Conservation (phyloP, 352 stramenopile species). For the Pythium dissimile region DNA sequence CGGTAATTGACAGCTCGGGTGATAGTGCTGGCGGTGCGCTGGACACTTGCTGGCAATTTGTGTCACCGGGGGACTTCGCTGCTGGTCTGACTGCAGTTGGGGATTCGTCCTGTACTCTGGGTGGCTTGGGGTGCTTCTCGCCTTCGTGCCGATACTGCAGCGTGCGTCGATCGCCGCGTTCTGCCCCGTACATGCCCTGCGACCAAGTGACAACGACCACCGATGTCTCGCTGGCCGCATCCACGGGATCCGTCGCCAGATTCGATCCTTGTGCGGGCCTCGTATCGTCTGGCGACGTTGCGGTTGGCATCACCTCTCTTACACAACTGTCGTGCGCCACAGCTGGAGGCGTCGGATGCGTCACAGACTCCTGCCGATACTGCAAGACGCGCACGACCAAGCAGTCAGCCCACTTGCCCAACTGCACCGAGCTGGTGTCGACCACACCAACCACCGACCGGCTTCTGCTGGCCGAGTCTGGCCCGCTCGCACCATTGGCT, state of each 20-base stretch:
- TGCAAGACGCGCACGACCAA: conserved; percentile 21
- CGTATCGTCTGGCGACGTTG: conserved; percentile 16
- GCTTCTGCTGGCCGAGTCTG: too few species aligned
- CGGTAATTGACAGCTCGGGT: too few species aligned
- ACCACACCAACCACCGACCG: neutral
- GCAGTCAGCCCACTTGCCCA: conserved; percentile 10
- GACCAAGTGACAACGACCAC: neutral
- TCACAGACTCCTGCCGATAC: conserved; percentile 26
- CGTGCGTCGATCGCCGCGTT: neutral
- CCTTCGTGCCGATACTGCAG: conserved; percentile 18
- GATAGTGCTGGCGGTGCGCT: too few species aligned
- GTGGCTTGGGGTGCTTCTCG: conserved; percentile 20
- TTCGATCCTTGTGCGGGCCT: conserved; percentile 1
- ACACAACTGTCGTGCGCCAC: conserved; percentile 12
- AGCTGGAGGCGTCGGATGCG: conserved; percentile 22
- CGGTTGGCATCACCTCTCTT: conserved; percentile 14
- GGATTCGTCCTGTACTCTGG: conserved; percentile 7
- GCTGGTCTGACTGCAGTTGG: neutral
- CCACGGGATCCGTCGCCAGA: too few species aligned
- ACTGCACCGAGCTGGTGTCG: conserved; percentile 10
- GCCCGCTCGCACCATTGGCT: too few species aligned
- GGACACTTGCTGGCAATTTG: conserved; percentile 15
- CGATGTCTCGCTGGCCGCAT: too few species aligned
- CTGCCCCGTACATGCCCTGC: conserved; percentile 18
- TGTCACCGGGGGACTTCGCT: conserved; percentile 10